These are phyloP conservation scores for Polyrhizophydium stewartii DNA, from an alignment of 371 early-diverging fungal genomes.

Conservation along the genomic window DNA sequence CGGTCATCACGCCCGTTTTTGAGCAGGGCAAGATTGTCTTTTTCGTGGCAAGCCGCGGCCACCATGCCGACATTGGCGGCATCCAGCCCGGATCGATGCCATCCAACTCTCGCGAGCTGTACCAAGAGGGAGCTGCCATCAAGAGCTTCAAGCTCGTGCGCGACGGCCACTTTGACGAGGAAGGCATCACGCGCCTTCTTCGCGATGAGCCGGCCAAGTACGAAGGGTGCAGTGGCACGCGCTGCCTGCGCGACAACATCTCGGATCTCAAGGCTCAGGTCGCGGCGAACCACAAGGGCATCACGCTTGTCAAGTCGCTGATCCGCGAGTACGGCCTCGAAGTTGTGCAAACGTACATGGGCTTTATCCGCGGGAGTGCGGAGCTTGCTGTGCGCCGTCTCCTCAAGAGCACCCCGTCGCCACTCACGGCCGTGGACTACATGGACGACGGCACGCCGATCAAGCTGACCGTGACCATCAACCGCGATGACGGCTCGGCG, in stretches of 20 bases:
- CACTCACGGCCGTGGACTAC: constrained; percentile 65
- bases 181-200: constrained; percentile 66
- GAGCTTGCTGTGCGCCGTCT: constrained; percentile 78
- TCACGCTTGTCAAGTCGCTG: constrained; percentile 71
- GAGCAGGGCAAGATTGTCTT: constrained; percentile 69
- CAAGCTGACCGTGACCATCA: constrained; percentile 67
- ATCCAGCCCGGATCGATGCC: constrained; percentile 44
- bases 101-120: constrained; percentile 52
- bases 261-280: constrained; percentile 89
- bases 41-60: constrained; percentile 83
- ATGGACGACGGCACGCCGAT: constrained; percentile 96
- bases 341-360: constrained; percentile 94
- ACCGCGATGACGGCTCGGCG: constrained; percentile 63
- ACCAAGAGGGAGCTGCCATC: constrained; percentile 92
- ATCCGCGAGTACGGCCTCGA: constrained; percentile 77
- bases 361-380: constrained; percentile 63
- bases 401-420: constrained; percentile 49
- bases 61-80: constrained; percentile 92
- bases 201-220: constrained; percentile 77
- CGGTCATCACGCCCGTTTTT: constrained; percentile 96
- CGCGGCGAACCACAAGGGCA: constrained; percentile 95
- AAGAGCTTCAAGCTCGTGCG: constrained; percentile 84
- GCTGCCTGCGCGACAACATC: constrained; percentile 76
- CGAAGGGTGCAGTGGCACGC: constrained; percentile 83
- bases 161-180: constrained; percentile 72